Evolutionary conservation across 257 asterid species (phyloP), one percentile per base, ranked within the genome.

Genomic region (Coffea eugenioides): DNA sequence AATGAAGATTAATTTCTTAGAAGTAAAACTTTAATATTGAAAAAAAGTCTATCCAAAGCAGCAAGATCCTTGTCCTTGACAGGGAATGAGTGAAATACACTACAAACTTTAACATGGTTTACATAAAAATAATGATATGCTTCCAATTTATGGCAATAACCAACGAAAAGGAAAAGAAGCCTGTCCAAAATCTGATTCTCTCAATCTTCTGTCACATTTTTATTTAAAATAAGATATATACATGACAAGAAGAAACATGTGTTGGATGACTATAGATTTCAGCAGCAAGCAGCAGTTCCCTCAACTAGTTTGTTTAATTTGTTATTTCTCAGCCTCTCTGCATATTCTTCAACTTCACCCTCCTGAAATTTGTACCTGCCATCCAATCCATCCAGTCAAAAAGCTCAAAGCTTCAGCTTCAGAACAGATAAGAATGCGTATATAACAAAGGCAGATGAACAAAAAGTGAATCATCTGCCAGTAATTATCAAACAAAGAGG

Each of bases 251-350:
- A 21, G 31, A n/a, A 25, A 52, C 68, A 39, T 39, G 43, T n/a
- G 76, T 27, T 43, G 31, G 23, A 21, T 9, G 11, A 18, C 13
- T 31, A 20, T 13, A 41, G 25, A 27, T 51, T 3, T 67, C 14
- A 80, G 64, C 12, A 80, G 45, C 34, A 31, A 31, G 83, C 83
- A 75, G 83, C 80, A 69, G 82, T 59, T 31, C 83, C 84, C 48
- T 84, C 83, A 75, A 82, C 79, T 73, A 86, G 81, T 79, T 86
- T 84, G 87, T 79, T 69, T 25, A 88, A 81, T 70, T 84, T 88
- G 70, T 80, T 82, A 77, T 75, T 88, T 70, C 87, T 82, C 77
- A 86, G 27, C 80, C 86, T 86, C 87, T 86, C 88, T 45, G 75
- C 86, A 76, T 73, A 67, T 70, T 74, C 79, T 79, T 86, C 91